phyloP scores from a whole-genome alignment of 352 stramenopile genomes.

The Globisporangium yorkense region DNA sequence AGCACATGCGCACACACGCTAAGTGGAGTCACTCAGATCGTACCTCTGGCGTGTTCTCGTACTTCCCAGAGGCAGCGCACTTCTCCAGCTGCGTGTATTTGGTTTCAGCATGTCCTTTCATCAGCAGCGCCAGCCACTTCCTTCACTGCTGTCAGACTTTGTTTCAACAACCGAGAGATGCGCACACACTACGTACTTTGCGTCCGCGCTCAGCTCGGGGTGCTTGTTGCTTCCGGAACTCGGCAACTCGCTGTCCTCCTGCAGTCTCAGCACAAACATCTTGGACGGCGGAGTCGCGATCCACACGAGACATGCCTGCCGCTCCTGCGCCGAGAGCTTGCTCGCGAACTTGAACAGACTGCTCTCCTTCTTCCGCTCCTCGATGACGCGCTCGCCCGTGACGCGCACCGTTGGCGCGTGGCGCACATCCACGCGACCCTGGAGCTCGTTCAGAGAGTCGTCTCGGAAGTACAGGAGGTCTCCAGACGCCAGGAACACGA shows the following conservation, averaged over 20 bases:
- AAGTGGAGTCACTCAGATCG: neutral
- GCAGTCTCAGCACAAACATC: constrained; percentile 77
- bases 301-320: constrained; percentile 69
- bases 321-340: constrained; percentile 50
- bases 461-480: constrained; percentile 79
- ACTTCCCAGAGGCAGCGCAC: constrained; percentile 58
- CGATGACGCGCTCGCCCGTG: constrained; percentile 64
- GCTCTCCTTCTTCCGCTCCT: constrained; percentile 69
- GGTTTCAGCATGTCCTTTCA: constrained; percentile 73
- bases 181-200: constrained; percentile 27
- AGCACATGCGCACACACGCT: neutral
- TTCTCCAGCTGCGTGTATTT: constrained; percentile 83
- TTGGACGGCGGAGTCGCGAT: constrained; percentile 80
- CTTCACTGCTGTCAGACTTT: constrained; percentile 3
- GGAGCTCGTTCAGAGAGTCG: constrained; percentile 59
- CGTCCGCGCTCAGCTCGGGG: constrained; percentile 48
- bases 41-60: constrained; percentile 57
- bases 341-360: constrained; percentile 56
- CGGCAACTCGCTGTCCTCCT: constrained; percentile 52
- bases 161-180: neutral
- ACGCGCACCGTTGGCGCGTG: constrained; percentile 75
- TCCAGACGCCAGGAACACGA: constrained; percentile 65
- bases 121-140: constrained; percentile 65
- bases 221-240: constrained; percentile 16
- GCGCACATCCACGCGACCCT: constrained; percentile 70